Evolutionary conservation across 805 yeast species (phyloP), one percentile per base, ranked within the genome.

Genomic region (Osmozyma mogii): DNA sequence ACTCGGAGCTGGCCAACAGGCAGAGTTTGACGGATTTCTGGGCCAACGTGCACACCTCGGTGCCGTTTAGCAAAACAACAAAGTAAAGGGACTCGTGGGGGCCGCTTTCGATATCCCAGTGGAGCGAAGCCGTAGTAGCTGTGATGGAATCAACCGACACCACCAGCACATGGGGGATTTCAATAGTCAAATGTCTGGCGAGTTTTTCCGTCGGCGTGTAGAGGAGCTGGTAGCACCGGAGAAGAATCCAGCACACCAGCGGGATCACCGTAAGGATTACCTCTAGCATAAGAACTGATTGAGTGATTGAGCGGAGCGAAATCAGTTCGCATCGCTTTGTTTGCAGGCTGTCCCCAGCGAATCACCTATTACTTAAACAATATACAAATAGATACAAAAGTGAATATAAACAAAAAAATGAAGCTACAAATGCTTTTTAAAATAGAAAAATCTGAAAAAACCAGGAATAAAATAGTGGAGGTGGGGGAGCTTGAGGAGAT

Each of bases 81-180:
- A 51, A 63, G 36, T 51, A 49, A 28, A 63, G 35, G 31, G 42
- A 49, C 31, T 61, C 66, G 20, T 52, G 54, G 12, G 33, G 32
- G 22, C 38, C 37, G 9, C 41, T 32, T 33, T 54, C 54, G 14
- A 59, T 48, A 53, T 42, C 38, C 39, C 83, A 76, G 43, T 73
- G 82, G 18, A 76, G 34, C 15, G 61, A 63, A 22, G 72, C 67
- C 16, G 69, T 52, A 6, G 53, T 44, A 20, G 56, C 50, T 5
- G 70, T 61, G 27, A 76, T 65, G 39, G 66, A 63, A 42, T 74
- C 81, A 5, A 76, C 62, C 28, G 78, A 72, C 10, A 75, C 56
- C 26, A 55, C 50, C 3, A 80, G 79, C 6, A 70, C 58, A 32
- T 62, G 67, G 4, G 84, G 84, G 19, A 76, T 68, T 17, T 67